A percentile compares a stretch with the other conserved stretches of the same genome.
These are phyloP conservation scores for Antarctomyces pellizariae DNA, from an alignment of 495 filamentous ascomycete species.

Conservation along the genomic window DNA sequence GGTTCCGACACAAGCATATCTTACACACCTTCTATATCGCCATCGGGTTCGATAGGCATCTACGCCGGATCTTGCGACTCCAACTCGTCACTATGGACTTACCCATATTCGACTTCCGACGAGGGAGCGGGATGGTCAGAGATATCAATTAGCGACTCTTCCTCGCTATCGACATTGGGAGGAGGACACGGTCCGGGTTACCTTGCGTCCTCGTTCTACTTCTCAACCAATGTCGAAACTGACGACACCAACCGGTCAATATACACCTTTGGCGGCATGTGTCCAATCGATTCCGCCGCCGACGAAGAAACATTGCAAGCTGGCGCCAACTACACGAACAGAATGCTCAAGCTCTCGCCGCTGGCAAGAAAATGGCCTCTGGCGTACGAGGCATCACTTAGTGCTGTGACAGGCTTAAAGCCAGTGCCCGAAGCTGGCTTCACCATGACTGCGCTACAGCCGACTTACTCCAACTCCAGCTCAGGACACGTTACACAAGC, in stretches of 20 bases:
- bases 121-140: slow-evolving; percentile 32
- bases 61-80: slow-evolving; percentile 43
- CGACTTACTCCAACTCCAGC: slow-evolving; percentile 32
- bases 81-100: slow-evolving; percentile 29
- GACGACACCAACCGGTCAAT: slow-evolving; percentile 22
- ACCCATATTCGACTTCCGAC: slow-evolving; percentile 20
- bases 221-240: slow-evolving; percentile 32
- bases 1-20: slow-evolving; percentile 17
- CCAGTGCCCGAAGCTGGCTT: slow-evolving; percentile 57
- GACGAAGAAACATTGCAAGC: slow-evolving; percentile 29
- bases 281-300: slow-evolving; percentile 27
- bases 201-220: slow-evolving; percentile 41
- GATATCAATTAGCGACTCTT: slow-evolving; percentile 4
- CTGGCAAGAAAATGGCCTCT: slow-evolving; percentile 7
- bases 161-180: slow-evolving; percentile 7
- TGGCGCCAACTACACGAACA: slow-evolving; percentile 51
- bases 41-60: slow-evolving; percentile 40
- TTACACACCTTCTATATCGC: slow-evolving; percentile 39
- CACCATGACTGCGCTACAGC: slow-evolving; percentile 44
- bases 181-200: slow-evolving; percentile 32
- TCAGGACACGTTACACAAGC: slow-evolving; percentile 33
- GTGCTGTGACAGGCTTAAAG: slow-evolving; percentile 7
- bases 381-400: slow-evolving; percentile 1
- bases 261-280: slow-evolving; percentile 80
- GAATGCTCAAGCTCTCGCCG: slow-evolving; percentile 37